Evolutionary conservation across 177 flowering plant genomes (phyloP), one percentile per base, ranked within the genome.

Genomic region (Vitis hybrid): DNA sequence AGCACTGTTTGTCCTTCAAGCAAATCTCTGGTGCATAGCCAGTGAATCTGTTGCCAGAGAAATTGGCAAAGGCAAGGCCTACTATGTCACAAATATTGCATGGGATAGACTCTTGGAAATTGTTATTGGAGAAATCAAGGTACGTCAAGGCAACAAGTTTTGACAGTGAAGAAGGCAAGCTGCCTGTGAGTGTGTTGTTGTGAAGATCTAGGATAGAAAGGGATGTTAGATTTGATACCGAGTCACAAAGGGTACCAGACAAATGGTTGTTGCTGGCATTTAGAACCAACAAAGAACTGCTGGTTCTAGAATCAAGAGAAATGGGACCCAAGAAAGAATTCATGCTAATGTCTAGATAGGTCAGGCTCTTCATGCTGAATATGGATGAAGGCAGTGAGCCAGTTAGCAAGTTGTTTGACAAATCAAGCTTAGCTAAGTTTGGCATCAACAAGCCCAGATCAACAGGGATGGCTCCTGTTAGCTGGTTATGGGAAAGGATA

Each of bases 151-250:
- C 72, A 62, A 77, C 73, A 30, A 86, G 80, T 50, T 72, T 81
- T 1, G 81, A 67, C 49, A 86, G 79, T 4, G 83, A 75, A 11
- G 48, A 9, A 46, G 92, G 88, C 61, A 88, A 72, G 59, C 71
- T 77, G 58, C 90, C 90, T 2, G 82, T 70, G 52, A 88, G 13
- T 58, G 65, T 66, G 76, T 88, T 88, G 73, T 76, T 82, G 79
- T 88, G 92, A 56, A 86, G 77, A 69, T 88, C 92, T 11, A 88
- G 78, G 55, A 77, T 74, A n/a, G 90, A 72, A 32, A 88, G 85
- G 41, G 85, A 73, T n/a, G 85, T 78, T 18, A 81, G 69, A 61
- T 86, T 82, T 48, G 85, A 70, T 35, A 86, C 35, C 9, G 81
- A 67, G 14, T 73, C 75, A 64, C 74, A 48, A 62, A 86, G 70